phyloP scores from a whole-genome alignment of 2,329 filamentous ascomycete species.

The Calonectria crousiana region DNA sequence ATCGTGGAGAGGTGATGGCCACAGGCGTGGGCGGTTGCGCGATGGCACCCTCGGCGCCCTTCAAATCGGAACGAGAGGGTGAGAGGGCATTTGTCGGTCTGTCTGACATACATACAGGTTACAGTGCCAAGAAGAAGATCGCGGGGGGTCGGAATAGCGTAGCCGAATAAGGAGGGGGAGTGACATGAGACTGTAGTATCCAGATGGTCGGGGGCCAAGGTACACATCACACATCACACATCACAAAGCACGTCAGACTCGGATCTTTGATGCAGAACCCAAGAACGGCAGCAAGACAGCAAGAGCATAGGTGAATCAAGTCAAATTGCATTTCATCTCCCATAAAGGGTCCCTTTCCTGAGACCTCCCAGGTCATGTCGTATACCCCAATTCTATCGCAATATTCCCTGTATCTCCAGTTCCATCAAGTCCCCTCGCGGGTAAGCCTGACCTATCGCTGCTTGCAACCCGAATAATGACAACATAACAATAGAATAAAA shows the following conservation, averaged over 20 bases:
- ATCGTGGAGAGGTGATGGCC: background rate
- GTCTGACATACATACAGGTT: constrained; percentile 13
- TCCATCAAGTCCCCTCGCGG: constrained; percentile 8
- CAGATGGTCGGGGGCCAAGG: background rate
- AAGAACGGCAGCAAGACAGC: background rate
- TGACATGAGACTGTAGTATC: background rate
- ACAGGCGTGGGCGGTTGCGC: background rate
- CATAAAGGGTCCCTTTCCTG: constrained; percentile 12
- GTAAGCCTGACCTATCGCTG: constrained; percentile 6
- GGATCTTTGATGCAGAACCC: background rate
- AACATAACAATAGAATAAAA: background rate
- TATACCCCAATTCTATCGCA: constrained; percentile 21
- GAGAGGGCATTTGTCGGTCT: background rate
- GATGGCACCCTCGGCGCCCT: background rate
- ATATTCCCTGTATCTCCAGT: constrained; percentile 8
- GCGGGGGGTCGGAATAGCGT: background rate
- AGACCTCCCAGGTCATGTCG: constrained; percentile 10
- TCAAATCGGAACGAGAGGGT: background rate
- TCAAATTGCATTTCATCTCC: constrained; percentile 1
- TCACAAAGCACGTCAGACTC: background rate
- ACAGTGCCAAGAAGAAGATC: constrained; percentile 3
- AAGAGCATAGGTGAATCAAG: background rate
- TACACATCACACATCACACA: background rate
- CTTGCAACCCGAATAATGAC: constrained; percentile 15
- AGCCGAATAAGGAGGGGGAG: background rate